phyloP scores from a whole-genome alignment of 2,329 filamentous ascomycete species.

The Pseudogymnoascus destructans region DNA sequence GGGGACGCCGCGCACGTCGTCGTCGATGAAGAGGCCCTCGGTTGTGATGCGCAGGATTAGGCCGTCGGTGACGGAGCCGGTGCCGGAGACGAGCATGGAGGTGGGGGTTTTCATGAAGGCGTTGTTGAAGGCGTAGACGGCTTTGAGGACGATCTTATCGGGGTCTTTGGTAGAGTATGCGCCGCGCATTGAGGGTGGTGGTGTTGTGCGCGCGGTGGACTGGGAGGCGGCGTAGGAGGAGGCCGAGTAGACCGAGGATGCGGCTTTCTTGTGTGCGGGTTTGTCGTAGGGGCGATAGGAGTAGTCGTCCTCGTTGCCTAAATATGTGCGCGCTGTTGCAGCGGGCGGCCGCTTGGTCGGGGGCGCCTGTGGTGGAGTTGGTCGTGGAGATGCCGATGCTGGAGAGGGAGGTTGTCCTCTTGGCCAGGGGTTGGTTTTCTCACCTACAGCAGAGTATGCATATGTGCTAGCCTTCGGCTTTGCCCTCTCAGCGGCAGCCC shows the following conservation, averaged over 20 bases:
- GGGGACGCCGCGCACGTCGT: constrained; percentile 80
- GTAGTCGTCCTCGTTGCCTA: constrained; percentile 52
- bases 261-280: constrained; percentile 47
- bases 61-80: constrained; percentile 78
- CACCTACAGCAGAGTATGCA: constrained; percentile 51
- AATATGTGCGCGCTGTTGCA: constrained; percentile 43
- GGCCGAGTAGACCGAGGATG: constrained; percentile 64
- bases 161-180: constrained; percentile 82
- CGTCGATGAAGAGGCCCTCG: constrained; percentile 92
- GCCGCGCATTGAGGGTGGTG: constrained; percentile 63
- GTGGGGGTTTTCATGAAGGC: constrained; percentile 76
- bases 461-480: constrained; percentile 33
- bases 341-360: constrained; percentile 32
- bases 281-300: constrained; percentile 70
- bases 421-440: constrained; percentile 59
- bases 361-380: constrained; percentile 23
- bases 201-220: constrained; percentile 71
- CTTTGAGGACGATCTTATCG: constrained; percentile 90
- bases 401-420: constrained; percentile 40
- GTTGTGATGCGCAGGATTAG: constrained; percentile 84
- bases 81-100: constrained; percentile 77
- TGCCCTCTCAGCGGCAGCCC: constrained; percentile 23
- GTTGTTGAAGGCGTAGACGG: constrained; percentile 86
- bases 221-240: constrained; percentile 77
- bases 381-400: constrained; percentile 21